These are phyloP conservation scores for Teunomyces panamensis DNA, from an alignment of 805 yeast species.

Conservation along the genomic window DNA sequence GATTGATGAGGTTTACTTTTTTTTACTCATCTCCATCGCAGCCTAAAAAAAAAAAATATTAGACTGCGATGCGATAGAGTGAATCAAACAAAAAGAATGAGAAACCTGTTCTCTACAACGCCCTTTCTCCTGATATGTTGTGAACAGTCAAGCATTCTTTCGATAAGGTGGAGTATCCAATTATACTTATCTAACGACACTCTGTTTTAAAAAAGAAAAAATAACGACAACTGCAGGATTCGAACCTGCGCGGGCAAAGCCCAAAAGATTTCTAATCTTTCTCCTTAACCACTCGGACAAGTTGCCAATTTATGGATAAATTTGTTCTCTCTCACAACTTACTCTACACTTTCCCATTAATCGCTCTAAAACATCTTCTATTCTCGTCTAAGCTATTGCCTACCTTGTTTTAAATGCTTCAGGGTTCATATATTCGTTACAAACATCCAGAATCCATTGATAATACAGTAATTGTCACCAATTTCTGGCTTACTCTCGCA, in stretches of 20 bases:
- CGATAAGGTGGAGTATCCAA: too few species aligned
- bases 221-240: conserved; percentile 69
- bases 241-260: conserved; percentile 48
- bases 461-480: too few species aligned
- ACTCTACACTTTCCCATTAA: too few species aligned
- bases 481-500: neutral
- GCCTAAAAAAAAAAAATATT: conserved; percentile 1
- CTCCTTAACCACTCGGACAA: conserved; percentile 70
- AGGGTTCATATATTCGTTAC: neutral
- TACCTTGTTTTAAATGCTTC: neutral
- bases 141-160: too few species aligned
- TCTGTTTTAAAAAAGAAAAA: conserved; percentile 20
- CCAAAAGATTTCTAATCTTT: conserved; percentile 45
- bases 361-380: too few species aligned
- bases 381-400: too few species aligned
- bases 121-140: too few species aligned
- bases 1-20: conserved; percentile 3
- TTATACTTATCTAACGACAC: too few species aligned
- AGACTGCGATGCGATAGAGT: neutral
- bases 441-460: neutral
- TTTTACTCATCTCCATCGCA: conserved; percentile 3
- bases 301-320: conserved; percentile 17
- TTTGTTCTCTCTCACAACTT: neutral
- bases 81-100: too few species aligned
- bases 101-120: too few species aligned